These are phyloP conservation scores for Rhizopus delemar DNA, from an alignment of 371 early-diverging fungal genomes.

Conservation along the genomic window DNA sequence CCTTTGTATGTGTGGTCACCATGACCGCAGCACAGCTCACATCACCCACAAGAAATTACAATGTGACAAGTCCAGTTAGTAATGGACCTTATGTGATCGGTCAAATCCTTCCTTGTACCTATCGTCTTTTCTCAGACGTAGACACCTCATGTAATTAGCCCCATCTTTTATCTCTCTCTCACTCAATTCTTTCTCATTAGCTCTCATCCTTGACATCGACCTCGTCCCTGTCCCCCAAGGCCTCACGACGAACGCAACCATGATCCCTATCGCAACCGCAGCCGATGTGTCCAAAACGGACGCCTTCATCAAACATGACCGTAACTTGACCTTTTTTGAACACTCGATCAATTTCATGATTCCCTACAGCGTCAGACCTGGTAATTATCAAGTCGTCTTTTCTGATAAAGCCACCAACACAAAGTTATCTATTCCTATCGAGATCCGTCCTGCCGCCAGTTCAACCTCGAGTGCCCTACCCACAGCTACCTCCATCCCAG, in stretches of 20 bases:
- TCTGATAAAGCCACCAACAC: slow-evolving; percentile 44
- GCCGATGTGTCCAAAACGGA: slow-evolving; percentile 49
- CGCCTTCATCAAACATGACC: slow-evolving; percentile 41
- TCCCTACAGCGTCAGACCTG: slow-evolving; percentile 37
- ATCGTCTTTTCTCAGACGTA: slow-evolving; percentile 42
- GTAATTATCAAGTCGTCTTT: slow-evolving; percentile 45
- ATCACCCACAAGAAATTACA: slow-evolving; percentile 45
- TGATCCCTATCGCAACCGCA: slow-evolving; percentile 32
- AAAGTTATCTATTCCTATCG: slow-evolving; percentile 46
- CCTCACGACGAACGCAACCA: slow-evolving; percentile 17
- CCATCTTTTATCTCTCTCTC: background rate
- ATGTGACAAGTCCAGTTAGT: slow-evolving; percentile 42
- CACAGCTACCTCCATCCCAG: slow-evolving; percentile 24
- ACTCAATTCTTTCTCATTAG: slow-evolving; percentile 11
- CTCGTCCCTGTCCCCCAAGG: slow-evolving; percentile 22
- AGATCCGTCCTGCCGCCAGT: slow-evolving; percentile 46
- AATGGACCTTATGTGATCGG: slow-evolving; percentile 50
- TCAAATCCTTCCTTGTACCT: slow-evolving; percentile 53
- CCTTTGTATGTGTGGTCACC: slow-evolving; percentile 1
- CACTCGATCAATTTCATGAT: slow-evolving; percentile 51
- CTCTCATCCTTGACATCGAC: slow-evolving; percentile 33
- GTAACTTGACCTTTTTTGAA: slow-evolving; percentile 48
- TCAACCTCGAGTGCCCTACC: slow-evolving; percentile 31
- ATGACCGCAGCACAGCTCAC: slow-evolving; percentile 37
- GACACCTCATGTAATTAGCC: slow-evolving; percentile 43